Conservation (phyloP, 1,284 basidiomycete species). For the Puccinia brachypodii region DNA sequence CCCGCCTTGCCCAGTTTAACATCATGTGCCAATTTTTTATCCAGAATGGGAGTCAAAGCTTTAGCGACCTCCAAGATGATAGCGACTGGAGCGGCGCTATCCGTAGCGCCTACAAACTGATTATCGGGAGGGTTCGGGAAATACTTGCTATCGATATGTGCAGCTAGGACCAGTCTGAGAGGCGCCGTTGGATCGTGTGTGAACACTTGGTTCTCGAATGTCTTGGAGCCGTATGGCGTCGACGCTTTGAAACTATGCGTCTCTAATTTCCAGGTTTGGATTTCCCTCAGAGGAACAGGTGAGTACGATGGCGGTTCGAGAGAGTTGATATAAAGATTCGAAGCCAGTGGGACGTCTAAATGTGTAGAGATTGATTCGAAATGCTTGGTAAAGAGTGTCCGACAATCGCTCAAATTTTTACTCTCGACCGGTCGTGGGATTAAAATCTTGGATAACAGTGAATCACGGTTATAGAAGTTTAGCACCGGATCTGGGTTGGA, state of each 20-base stretch:
- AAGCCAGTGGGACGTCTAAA: neutral
- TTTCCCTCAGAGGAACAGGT: neutral
- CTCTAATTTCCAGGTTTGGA: slow-evolving; percentile 40
- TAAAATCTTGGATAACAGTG: slow-evolving; percentile 27
- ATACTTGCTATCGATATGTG: slow-evolving; percentile 95
- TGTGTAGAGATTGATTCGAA: slow-evolving; percentile 11
- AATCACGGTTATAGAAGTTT: slow-evolving; percentile 19
- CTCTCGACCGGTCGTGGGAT: slow-evolving; percentile 36
- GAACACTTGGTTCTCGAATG: slow-evolving; percentile 88
- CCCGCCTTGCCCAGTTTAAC: slow-evolving; percentile 63
- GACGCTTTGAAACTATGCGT: slow-evolving; percentile 69
- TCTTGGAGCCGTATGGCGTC: slow-evolving; percentile 80
- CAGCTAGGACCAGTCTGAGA: slow-evolving; percentile 78
- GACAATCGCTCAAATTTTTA: slow-evolving; percentile 27
- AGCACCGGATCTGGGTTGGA: slow-evolving; percentile 16
- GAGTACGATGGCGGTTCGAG: neutral
- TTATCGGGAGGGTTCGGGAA: slow-evolving; percentile 69
- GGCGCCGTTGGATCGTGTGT: slow-evolving; percentile 87
- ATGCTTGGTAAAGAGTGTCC: slow-evolving; percentile 1
- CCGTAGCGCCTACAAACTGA: slow-evolving; percentile 95
- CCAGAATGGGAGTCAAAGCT: slow-evolving; percentile 70
- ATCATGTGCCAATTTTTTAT: slow-evolving; percentile 58
- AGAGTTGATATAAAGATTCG: slow-evolving; percentile 10
- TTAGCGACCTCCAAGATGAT: slow-evolving; percentile 88
- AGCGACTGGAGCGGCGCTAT: slow-evolving; percentile 93